phyloP scores from a whole-genome alignment of 495 filamentous ascomycete species.

The Podospora conica region DNA sequence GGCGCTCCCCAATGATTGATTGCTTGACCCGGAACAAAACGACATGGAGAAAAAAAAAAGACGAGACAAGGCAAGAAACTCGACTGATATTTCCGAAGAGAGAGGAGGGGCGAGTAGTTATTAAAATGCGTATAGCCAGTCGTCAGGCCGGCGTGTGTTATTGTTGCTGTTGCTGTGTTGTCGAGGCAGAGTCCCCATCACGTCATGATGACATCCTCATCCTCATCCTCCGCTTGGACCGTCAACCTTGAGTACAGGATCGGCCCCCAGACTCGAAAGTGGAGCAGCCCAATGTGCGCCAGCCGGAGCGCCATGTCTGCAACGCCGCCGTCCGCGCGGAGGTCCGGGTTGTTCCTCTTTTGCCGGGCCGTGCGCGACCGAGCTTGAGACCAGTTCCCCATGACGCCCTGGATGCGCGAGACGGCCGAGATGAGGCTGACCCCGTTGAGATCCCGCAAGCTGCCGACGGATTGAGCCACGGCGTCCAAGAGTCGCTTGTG shows the following conservation, averaged over 20 bases:
- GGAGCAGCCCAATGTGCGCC: slow-evolving; percentile 71
- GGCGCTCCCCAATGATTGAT: background rate
- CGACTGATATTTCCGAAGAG: background rate
- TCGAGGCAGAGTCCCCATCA: background rate
- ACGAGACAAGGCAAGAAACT: background rate
- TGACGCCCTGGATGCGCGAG: slow-evolving; percentile 33
- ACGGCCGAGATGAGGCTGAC: slow-evolving; percentile 48
- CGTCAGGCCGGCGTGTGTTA: background rate
- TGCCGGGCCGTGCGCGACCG: background rate
- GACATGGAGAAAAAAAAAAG: background rate
- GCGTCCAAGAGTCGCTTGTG: slow-evolving; percentile 37
- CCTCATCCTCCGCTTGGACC: background rate
- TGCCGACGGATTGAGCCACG: slow-evolving; percentile 40
- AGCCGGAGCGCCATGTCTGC: slow-evolving; percentile 66
- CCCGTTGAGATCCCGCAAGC: slow-evolving; percentile 44
- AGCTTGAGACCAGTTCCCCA: background rate
- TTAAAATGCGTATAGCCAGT: background rate
- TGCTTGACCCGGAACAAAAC: background rate
- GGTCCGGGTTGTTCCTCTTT: slow-evolving; percentile 22
- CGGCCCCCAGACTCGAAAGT: slow-evolving; percentile 78
- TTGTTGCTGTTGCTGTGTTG: background rate
- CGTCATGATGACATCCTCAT: background rate
- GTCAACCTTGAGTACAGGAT: background rate
- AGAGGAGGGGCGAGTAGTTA: background rate
- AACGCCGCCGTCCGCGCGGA: slow-evolving; percentile 47